Conservation (phyloP, 108 stramenopile species). For the Fragilariopsis cylindrus region DNA sequence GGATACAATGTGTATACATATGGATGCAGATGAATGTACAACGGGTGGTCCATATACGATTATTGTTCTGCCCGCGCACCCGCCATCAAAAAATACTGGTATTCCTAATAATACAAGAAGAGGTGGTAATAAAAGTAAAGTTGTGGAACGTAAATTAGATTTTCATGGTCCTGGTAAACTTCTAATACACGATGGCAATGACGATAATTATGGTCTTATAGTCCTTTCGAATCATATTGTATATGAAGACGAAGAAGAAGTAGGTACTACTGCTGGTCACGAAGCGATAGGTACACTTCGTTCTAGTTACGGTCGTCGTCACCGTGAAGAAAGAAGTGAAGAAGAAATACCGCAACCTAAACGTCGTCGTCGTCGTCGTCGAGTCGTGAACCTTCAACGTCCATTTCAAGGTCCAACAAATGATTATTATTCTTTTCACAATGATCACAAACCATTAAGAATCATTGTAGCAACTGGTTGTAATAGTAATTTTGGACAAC, state of each 20-base stretch:
- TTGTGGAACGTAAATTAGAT: slow-evolving; percentile 39
- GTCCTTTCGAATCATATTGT: neutral
- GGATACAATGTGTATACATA: slow-evolving; percentile 39
- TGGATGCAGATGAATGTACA: slow-evolving; percentile 45
- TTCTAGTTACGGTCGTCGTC: neutral
- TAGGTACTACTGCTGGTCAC: neutral
- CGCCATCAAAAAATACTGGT: too few relatives aligned
- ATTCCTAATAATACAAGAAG: neutral
- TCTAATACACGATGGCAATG: neutral
- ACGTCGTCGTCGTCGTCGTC: neutral
- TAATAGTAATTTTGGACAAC: slow-evolving; percentile 26
- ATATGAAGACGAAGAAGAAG: neutral
- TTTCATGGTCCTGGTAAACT: slow-evolving; percentile 38
- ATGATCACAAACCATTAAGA: neutral
- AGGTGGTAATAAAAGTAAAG: neutral
- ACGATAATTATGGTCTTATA: neutral
- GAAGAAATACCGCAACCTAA: neutral
- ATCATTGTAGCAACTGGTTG: slow-evolving; percentile 42
- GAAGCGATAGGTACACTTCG: neutral
- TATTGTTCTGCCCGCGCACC: slow-evolving; percentile 4
- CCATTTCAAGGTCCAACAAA: slow-evolving; percentile 21
- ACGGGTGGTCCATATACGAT: slow-evolving; percentile 40
- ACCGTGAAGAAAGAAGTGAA: neutral
- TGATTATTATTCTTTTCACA: slow-evolving; percentile 35
- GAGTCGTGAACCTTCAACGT: slow-evolving; percentile 26